These are phyloP conservation scores for Amanita muscaria DNA, from an alignment of 768 basidiomycete species.

Conservation along the genomic window DNA sequence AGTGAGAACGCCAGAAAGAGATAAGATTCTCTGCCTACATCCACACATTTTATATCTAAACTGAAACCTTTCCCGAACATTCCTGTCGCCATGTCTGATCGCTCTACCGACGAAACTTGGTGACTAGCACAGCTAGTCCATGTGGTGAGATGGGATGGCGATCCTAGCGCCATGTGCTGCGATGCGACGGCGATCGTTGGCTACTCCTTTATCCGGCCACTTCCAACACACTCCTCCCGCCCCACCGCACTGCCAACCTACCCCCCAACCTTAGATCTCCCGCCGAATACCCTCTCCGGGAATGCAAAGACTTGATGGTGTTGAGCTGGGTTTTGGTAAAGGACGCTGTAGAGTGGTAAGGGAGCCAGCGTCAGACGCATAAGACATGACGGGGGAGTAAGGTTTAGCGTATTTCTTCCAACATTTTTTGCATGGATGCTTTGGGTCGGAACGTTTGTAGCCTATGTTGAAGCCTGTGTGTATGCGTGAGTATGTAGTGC, in stretches of 20 bases:
- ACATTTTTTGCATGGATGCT: conserved; percentile 61
- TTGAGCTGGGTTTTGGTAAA: conserved; percentile 22
- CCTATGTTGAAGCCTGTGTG: conserved; percentile 61
- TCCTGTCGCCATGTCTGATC: no score
- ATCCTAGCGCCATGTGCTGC: no score
- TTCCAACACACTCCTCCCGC: conserved; percentile 40
- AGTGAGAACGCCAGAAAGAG: no score
- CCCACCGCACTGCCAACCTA: conserved; percentile 50
- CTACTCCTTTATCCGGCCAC: no score
- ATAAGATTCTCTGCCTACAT: no score
- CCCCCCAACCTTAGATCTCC: conserved; percentile 73
- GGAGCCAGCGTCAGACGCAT: conserved; percentile 9
- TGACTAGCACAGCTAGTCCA: no score
- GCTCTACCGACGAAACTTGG: no score
- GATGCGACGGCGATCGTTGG: no score
- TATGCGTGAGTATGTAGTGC: background rate
- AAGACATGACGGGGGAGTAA: conserved; percentile 28
- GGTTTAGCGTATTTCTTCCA: conserved; percentile 62
- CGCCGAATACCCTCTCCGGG: conserved; percentile 45
- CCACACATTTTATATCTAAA: no score
- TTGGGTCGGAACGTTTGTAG: conserved; percentile 61
- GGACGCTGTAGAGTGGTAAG: conserved; percentile 29
- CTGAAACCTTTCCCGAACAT: no score
- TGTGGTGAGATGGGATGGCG: no score
- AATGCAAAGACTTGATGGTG: no score